These are phyloP conservation scores for Trametes gibbosa DNA, from an alignment of 768 basidiomycete genomes.

Conservation along the genomic window DNA sequence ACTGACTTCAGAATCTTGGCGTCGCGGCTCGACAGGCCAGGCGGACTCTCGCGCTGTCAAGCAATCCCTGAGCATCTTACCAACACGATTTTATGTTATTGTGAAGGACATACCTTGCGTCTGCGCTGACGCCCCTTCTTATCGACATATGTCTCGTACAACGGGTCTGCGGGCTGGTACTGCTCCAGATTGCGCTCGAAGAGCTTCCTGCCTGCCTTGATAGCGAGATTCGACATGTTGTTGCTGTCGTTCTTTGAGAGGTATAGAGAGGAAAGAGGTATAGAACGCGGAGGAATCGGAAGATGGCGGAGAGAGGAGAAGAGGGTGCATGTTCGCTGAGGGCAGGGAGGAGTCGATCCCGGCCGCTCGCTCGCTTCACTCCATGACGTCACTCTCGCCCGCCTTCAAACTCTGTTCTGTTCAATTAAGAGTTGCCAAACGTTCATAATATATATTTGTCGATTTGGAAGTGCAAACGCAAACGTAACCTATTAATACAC, in stretches of 20 bases:
- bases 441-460: slow-evolving; percentile 5
- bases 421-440: not conserved
- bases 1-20: slow-evolving; percentile 71
- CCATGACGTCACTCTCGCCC: slow-evolving; percentile 4
- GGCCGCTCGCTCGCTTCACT: not conserved
- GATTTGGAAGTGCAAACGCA: not conserved
- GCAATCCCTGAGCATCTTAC: no score
- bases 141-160: slow-evolving; percentile 66
- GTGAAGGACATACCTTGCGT: slow-evolving; percentile 45
- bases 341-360: not conserved
- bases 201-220: slow-evolving; percentile 53
- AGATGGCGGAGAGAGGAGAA: not conserved
- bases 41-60: slow-evolving; percentile 61
- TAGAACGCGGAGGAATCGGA: no score
- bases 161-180: slow-evolving; percentile 70
- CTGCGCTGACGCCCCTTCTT: slow-evolving; percentile 53
- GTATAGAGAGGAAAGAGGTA: not conserved
- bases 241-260: not conserved
- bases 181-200: slow-evolving; percentile 63
- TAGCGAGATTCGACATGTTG: slow-evolving; percentile 24
- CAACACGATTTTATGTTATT: no score
- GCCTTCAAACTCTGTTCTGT: not conserved
- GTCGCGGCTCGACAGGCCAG: slow-evolving; percentile 76
- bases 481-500: not conserved
- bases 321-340: not conserved